Conservation (phyloP, 768 basidiomycete genomes). For the Lanmaoa pseudosensibilis region DNA sequence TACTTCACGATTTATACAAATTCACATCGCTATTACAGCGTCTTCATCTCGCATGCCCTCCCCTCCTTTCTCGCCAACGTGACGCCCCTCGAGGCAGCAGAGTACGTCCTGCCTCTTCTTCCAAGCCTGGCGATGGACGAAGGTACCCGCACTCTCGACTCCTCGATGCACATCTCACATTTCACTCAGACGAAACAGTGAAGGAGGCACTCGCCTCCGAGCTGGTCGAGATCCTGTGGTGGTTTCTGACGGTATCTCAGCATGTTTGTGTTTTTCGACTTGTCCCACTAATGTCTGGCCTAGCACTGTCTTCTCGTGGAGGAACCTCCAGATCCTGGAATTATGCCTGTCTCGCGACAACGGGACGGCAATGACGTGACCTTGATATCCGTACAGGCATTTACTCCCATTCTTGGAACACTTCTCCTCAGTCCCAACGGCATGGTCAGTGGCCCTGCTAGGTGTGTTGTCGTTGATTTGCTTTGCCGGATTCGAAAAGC, state of each 20-base stretch:
- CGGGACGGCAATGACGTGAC: conserved; percentile 27
- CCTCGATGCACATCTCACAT: conserved; percentile 5
- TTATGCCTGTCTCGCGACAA: conserved; percentile 12
- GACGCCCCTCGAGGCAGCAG: conserved; percentile 82
- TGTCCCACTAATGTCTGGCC: conserved; percentile 4
- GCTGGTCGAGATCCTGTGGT: conserved; percentile 84
- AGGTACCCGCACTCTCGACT: conserved; percentile 44
- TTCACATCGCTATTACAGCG: conserved; percentile 43
- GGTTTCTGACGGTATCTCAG: conserved; percentile 71
- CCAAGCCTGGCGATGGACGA: conserved; percentile 82
- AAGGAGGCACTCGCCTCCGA: conserved; percentile 85
- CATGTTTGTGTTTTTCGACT: background rate
- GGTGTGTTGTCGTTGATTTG: conserved; percentile 76
- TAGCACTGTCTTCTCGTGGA: conserved; percentile 70
- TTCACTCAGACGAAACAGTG: conserved; percentile 70
- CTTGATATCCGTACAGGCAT: conserved; percentile 75
- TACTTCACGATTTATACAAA: background rate
- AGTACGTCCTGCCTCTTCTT: conserved; percentile 92
- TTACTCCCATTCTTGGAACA: conserved; percentile 89
- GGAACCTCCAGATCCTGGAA: conserved; percentile 33
- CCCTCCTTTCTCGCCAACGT: conserved; percentile 77
- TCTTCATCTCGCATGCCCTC: conserved; percentile 83
- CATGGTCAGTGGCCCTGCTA: conserved; percentile 68
- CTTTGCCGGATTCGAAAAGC: conserved; percentile 67
- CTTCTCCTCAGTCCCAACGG: conserved; percentile 80